phyloP scores from a whole-genome alignment of 768 basidiomycete genomes.

The Pleurotus citrinopileatus region DNA sequence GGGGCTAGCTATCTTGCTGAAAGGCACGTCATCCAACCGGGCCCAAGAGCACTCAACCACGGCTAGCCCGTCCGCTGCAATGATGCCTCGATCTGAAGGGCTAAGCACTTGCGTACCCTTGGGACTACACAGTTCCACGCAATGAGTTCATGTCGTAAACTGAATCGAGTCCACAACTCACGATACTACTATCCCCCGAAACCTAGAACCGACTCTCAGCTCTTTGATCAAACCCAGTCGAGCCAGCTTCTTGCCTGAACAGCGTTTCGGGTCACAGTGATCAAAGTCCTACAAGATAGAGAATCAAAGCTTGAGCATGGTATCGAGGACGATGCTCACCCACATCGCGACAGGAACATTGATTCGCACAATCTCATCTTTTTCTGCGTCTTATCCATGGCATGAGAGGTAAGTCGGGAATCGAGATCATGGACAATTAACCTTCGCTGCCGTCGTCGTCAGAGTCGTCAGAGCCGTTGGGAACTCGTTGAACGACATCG shows the following conservation, averaged over 20 bases:
- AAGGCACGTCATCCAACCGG: conserved; percentile 90
- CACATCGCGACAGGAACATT: conserved; percentile 93
- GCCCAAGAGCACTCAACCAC: conserved; percentile 99
- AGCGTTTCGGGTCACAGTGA: conserved; percentile 89
- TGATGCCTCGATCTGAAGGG: conserved; percentile 80
- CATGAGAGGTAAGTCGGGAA: conserved; percentile 33
- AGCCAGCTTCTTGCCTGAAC: conserved; percentile 85
- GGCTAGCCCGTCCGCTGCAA: conserved; percentile 74
- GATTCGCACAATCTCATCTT: conserved; percentile 33
- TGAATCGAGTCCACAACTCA: too few species aligned
- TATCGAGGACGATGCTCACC: conserved; percentile 50
- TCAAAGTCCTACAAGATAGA: conserved; percentile 74
- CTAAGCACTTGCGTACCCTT: conserved; percentile 78
- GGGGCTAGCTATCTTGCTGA: conserved; percentile 88
- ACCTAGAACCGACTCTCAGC: conserved; percentile 80
- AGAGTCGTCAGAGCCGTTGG: neutral
- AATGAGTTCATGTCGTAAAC: too few species aligned
- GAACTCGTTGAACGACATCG: neutral
- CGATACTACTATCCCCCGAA: conserved; percentile 93
- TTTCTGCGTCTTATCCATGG: conserved; percentile 23
- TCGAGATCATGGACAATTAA: conserved; percentile 45
- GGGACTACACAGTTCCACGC: too few species aligned
- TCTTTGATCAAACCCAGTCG: conserved; percentile 82
- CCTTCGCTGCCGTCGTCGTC: conserved; percentile 46
- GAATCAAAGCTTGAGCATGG: neutral